A percentile compares a stretch with the other conserved stretches of the same genome.
Evolutionary conservation across 2,329 filamentous ascomycete genomes (phyloP).

Genomic region (Pezicula carpinea): DNA sequence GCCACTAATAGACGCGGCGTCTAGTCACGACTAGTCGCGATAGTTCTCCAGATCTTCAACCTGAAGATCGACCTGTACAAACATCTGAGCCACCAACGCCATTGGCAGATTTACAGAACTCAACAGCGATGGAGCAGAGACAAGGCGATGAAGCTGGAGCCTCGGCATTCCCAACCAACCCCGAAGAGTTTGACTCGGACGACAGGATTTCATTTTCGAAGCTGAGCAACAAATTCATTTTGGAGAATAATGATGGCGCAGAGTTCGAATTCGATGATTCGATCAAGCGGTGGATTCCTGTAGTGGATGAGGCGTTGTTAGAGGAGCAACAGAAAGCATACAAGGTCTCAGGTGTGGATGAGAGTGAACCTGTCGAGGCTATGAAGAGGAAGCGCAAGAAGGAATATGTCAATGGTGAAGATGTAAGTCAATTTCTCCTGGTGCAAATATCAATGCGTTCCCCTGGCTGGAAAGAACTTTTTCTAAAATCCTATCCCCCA

Average conservation of each 20-base stretch:
- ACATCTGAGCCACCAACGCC: too few relatives aligned
- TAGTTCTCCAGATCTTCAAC: constrained; percentile 4
- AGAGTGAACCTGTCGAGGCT: constrained; percentile 44
- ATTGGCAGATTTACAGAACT: too few relatives aligned
- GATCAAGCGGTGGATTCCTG: constrained; percentile 70
- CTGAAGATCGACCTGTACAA: background rate
- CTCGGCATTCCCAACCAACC: constrained; percentile 24
- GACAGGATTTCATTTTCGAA: constrained; percentile 84
- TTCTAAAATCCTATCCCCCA: constrained; percentile 7
- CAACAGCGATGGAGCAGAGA: constrained; percentile 19
- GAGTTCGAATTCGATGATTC: constrained; percentile 79
- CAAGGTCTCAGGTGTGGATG: constrained; percentile 54
- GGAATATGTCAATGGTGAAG: constrained; percentile 41
- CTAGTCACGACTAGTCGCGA: too few relatives aligned
- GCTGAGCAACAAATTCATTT: constrained; percentile 74
- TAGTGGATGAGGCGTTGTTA: constrained; percentile 56
- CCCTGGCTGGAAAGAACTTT: background rate
- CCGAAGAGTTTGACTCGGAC: constrained; percentile 61
- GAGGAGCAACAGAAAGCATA: constrained; percentile 60
- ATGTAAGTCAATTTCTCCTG: constrained; percentile 35
- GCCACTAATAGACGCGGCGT: too few relatives aligned
- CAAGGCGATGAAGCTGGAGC: constrained; percentile 5
- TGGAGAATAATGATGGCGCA: constrained; percentile 77
- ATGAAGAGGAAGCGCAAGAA: constrained; percentile 48
- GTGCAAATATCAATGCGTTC: background rate